These are phyloP conservation scores for Pythium volutum DNA, from an alignment of 352 stramenopile species.

Conservation along the genomic window DNA sequence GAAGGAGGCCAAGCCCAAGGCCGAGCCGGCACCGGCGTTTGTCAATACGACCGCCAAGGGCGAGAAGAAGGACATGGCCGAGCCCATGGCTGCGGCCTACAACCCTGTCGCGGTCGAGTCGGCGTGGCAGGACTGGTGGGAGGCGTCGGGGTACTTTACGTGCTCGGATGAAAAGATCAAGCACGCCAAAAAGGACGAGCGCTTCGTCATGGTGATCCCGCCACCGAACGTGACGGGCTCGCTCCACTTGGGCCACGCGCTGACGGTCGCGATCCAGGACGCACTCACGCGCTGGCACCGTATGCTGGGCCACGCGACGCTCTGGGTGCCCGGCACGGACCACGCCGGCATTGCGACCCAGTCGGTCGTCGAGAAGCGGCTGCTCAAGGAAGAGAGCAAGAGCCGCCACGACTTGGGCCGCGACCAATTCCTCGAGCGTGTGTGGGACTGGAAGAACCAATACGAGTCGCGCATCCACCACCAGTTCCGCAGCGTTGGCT, in stretches of 20 bases:
- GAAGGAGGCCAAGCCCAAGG: conserved; percentile 52
- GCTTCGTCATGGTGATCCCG: conserved; percentile 97
- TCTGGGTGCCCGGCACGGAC: conserved; percentile 97
- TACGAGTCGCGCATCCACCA: conserved; percentile 85
- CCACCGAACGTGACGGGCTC: conserved; percentile 85
- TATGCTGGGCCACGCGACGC: conserved; percentile 96
- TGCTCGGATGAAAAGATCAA: conserved; percentile 88
- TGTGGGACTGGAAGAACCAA: conserved; percentile 97
- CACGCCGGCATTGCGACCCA: conserved; percentile 99
- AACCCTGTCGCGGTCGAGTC: conserved; percentile 96
- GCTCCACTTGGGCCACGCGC: conserved; percentile 98
- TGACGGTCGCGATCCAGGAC: conserved; percentile 98
- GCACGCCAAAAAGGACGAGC: conserved; percentile 72
- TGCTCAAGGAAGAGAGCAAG: conserved; percentile 82
- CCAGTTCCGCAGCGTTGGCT: conserved; percentile 91
- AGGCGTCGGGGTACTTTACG: conserved; percentile 94
- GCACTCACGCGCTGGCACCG: conserved; percentile 96
- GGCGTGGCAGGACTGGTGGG: conserved; percentile 99
- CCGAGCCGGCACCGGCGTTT: conserved; percentile 48
- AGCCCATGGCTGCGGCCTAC: conserved; percentile 92
- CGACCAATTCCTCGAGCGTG: conserved; percentile 93
- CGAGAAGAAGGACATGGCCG: conserved; percentile 92
- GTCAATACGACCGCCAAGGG: conserved; percentile 94
- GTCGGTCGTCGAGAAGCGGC: conserved; percentile 85
- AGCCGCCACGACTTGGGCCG: conserved; percentile 87